A percentile compares a stretch with the other conserved stretches of the same genome.
These are phyloP conservation scores for Clathrospora elynae DNA, from an alignment of 2,329 filamentous ascomycete species.

Conservation along the genomic window DNA sequence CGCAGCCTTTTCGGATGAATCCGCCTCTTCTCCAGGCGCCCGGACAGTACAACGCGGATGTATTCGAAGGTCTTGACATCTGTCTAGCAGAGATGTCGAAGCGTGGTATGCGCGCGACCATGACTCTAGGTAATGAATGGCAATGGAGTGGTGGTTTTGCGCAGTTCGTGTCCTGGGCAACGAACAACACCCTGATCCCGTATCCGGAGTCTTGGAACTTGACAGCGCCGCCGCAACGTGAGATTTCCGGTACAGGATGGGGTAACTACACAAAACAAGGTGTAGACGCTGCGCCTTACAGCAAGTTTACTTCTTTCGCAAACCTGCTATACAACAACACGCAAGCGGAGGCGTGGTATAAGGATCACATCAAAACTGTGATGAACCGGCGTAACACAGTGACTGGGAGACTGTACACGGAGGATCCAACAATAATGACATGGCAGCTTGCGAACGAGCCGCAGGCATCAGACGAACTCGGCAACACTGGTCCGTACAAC, in stretches of 20 bases:
- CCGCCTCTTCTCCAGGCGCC: slow-evolving; percentile 45
- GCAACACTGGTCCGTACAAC: slow-evolving; percentile 34
- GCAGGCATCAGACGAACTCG: slow-evolving; percentile 35
- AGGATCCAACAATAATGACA: slow-evolving; percentile 50
- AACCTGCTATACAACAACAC: slow-evolving; percentile 47
- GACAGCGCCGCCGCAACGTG: slow-evolving; percentile 43
- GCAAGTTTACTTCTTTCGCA: slow-evolving; percentile 35
- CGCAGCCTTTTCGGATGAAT: slow-evolving; percentile 49
- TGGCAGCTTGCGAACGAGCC: slow-evolving; percentile 52
- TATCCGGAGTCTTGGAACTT: slow-evolving; percentile 50
- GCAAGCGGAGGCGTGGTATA: slow-evolving; percentile 45
- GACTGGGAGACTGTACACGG: slow-evolving; percentile 44
- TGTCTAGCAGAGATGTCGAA: slow-evolving; percentile 50
- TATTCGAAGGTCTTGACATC: slow-evolving; percentile 47
- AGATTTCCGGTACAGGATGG: slow-evolving; percentile 45
- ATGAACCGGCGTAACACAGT: slow-evolving; percentile 46
- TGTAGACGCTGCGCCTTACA: slow-evolving; percentile 41
- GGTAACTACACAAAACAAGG: slow-evolving; percentile 47
- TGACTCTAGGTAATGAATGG: slow-evolving; percentile 50
- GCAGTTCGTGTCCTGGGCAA: slow-evolving; percentile 49
- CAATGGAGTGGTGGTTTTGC: slow-evolving; percentile 50
- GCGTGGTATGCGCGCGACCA: slow-evolving; percentile 49
- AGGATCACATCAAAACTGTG: slow-evolving; percentile 46
- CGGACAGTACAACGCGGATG: slow-evolving; percentile 47
- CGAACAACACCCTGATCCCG: slow-evolving; percentile 42